Evolutionary conservation across 371 early-diverging fungal species (phyloP), one percentile per base, ranked within the genome.

Genomic region (Dichotomocladium elegans): DNA sequence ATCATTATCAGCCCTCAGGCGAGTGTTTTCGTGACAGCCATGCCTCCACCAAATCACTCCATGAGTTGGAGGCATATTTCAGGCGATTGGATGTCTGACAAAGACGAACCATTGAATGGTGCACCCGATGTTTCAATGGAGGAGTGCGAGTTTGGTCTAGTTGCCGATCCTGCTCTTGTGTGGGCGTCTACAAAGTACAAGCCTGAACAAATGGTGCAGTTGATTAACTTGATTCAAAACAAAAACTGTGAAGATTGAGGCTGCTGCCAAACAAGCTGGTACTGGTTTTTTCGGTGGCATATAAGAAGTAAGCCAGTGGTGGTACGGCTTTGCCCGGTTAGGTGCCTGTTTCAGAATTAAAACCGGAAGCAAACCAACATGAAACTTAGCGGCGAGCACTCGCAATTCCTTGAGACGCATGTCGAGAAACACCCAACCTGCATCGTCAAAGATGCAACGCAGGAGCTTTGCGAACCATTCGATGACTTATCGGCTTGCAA

Each of bases 381-480:
- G 7, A 54, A 54, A 26, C 49, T 56, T 3, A 30, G 35, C 26
- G 53, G 31, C 15, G 44, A 53, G 31, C 55, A 55, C 25, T 46
- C 47, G 11, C 28, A 42, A 46, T 55, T 54, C 45, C 47, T 60
- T 21, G 25, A 50, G 27, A 9, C 11, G 17, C 50, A 42, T 50
- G 22, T 53, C 37, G 53, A 59, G 53, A 34, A 28, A 21, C 26
- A 61, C 28, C 56, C 46, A 10, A 56, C 57, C 35, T 55, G 53
- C 12, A 53, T 48, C 30, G 53, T 61, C 15, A 55, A 56, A 34
- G 56, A 53, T 44, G 42, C 49, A 24, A 55, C 49, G 25, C 53
- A 49, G 15, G 25, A 25, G 14, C 57, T 61, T 50, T 53, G 61
- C 53, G 46, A 52, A 6, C 28, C 47, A 48, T 56, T 61, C 44